These are phyloP conservation scores for Coemansia nantahalensis DNA, from an alignment of 192 early-diverging fungal species.

Conservation along the genomic window DNA sequence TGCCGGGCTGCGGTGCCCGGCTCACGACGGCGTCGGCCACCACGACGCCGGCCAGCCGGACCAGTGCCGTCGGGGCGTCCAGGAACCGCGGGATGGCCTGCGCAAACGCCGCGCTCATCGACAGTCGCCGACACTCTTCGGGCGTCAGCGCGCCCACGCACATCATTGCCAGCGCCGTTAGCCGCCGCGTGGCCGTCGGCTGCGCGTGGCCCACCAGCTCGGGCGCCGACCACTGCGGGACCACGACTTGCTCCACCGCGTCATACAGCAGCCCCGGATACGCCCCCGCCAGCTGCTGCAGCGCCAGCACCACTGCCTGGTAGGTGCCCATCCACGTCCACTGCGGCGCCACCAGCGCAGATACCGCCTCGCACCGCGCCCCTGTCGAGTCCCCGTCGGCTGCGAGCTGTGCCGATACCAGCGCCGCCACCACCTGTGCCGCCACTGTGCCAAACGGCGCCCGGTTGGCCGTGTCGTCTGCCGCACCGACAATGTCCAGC, in stretches of 20 bases:
- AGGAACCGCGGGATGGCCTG: slow-evolving; percentile 36
- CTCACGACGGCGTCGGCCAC: slow-evolving; percentile 29
- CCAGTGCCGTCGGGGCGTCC: slow-evolving; percentile 30
- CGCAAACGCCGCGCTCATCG: slow-evolving; percentile 28
- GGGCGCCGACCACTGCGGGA: slow-evolving; percentile 33
- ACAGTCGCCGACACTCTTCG: slow-evolving; percentile 10
- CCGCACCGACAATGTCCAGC: too few relatives aligned
- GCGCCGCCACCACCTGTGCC: too few relatives aligned
- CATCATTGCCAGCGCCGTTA: slow-evolving; percentile 28
- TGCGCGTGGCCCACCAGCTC: slow-evolving; percentile 16
- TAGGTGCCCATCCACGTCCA: slow-evolving; percentile 3
- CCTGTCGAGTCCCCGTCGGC: too few relatives aligned
- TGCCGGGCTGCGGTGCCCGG: background rate
- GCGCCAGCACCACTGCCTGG: slow-evolving; percentile 29
- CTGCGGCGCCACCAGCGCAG: too few relatives aligned
- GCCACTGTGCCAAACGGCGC: too few relatives aligned
- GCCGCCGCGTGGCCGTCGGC: slow-evolving; percentile 6
- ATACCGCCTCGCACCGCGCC: too few relatives aligned
- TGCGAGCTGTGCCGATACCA: too few relatives aligned
- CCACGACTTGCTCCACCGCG: slow-evolving; percentile 10
- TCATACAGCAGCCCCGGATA: slow-evolving; percentile 14
- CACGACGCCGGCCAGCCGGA: slow-evolving; percentile 32
- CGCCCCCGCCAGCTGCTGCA: slow-evolving; percentile 29
- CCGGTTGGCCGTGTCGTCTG: too few relatives aligned
- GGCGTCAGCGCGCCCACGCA: slow-evolving; percentile 16